Percentiles rank a stretch among this genome's conserved stretches.
phyloP scores from a whole-genome alignment of 2,329 filamentous ascomycete genomes.

The Diplodia mutila region DNA sequence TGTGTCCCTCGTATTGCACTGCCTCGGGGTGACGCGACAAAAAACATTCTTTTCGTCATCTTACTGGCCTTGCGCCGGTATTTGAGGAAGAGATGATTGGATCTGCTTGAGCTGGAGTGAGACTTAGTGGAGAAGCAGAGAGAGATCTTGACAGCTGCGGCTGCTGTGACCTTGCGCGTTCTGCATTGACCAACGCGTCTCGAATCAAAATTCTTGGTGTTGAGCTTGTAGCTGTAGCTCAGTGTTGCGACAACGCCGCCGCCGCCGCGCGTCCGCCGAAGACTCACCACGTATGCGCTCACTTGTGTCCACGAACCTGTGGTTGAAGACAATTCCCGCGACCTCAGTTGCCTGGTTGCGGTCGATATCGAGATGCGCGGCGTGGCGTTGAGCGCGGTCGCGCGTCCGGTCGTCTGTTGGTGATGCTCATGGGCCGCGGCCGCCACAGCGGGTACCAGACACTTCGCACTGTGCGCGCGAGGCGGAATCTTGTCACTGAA shows the following conservation, averaged over 20 bases:
- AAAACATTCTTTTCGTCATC: background rate
- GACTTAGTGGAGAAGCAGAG: background rate
- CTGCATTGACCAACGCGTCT: background rate
- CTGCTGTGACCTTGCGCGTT: background rate
- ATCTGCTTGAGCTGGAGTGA: background rate
- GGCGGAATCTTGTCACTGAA: background rate
- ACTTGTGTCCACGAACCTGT: too few relatives aligned
- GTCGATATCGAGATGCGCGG: too few relatives aligned
- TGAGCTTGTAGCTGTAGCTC: background rate
- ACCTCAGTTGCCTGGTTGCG: background rate
- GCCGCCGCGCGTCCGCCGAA: too few relatives aligned
- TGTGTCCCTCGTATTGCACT: background rate
- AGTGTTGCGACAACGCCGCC: background rate
- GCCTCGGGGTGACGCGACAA: background rate
- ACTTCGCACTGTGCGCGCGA: background rate
- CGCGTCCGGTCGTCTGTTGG: background rate
- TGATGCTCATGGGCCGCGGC: background rate
- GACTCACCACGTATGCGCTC: background rate
- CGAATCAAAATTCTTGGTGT: too few relatives aligned
- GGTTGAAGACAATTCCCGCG: background rate
- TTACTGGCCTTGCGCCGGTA: background rate
- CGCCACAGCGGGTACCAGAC: too few relatives aligned
- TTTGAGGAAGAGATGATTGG: background rate
- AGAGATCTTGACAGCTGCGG: too few relatives aligned
- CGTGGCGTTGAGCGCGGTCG: background rate